Percentiles rank a stretch among this genome's conserved stretches.
phyloP scores from a whole-genome alignment of 2,329 filamentous ascomycete genomes.

The Aureobasidium melanogenum region DNA sequence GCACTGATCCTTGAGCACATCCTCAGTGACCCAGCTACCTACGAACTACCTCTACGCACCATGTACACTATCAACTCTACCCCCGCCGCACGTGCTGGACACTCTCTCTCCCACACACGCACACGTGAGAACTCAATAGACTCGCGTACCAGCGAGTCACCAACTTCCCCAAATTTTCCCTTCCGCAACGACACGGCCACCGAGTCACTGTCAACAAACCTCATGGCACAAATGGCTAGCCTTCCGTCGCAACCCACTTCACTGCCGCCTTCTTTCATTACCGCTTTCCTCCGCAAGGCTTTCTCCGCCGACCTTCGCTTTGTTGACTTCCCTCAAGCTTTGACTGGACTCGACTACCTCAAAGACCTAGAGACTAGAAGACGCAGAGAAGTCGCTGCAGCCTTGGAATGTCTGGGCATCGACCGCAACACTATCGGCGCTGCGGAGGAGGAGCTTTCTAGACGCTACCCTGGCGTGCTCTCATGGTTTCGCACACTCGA shows the following conservation, averaged over 20 bases:
- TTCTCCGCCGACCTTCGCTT: constrained; percentile 48
- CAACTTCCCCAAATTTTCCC: constrained; percentile 26
- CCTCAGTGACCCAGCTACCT: constrained; percentile 51
- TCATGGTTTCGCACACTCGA: constrained; percentile 42
- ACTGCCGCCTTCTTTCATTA: constrained; percentile 54
- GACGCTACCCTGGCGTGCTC: constrained; percentile 45
- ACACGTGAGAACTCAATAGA: constrained; percentile 4
- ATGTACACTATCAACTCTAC: constrained; percentile 58
- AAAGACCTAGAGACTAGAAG: constrained; percentile 54
- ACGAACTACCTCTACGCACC: constrained; percentile 57
- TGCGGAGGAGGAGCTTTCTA: constrained; percentile 40
- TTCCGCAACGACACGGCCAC: constrained; percentile 23
- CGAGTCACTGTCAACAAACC: constrained; percentile 40
- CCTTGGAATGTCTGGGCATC: constrained; percentile 46
- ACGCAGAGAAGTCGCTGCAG: constrained; percentile 47
- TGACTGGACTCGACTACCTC: constrained; percentile 58
- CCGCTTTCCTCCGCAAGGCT: constrained; percentile 50
- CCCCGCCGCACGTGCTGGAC: constrained; percentile 34
- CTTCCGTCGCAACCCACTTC: constrained; percentile 52
- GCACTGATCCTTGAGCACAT: constrained; percentile 49
- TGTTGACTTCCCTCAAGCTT: constrained; percentile 57
- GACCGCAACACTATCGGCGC: constrained; percentile 34
- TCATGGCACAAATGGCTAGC: constrained; percentile 49
- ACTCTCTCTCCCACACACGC: constrained; percentile 20
- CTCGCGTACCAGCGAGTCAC: constrained; percentile 24